These are phyloP conservation scores for Botryobasidium botryosum DNA, from an alignment of 768 basidiomycete genomes.

Conservation along the genomic window DNA sequence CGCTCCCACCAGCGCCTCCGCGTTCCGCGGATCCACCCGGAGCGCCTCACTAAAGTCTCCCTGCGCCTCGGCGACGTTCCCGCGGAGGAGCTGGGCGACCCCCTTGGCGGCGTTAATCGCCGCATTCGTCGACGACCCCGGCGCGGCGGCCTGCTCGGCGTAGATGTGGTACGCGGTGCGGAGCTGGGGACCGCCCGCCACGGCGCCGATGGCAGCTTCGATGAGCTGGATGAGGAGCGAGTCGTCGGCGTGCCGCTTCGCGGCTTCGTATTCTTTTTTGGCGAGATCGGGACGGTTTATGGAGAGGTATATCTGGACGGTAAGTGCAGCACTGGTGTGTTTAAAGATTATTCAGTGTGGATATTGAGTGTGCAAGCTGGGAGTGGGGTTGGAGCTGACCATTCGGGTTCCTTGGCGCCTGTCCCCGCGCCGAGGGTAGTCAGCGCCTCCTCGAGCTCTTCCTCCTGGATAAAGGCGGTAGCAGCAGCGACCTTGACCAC, in stretches of 20 bases:
- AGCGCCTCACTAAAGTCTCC: conserved; percentile 67
- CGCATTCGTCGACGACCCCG: conserved; percentile 33
- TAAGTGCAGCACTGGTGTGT: conserved; percentile 48
- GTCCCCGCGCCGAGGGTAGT: conserved; percentile 60
- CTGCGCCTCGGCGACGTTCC: conserved; percentile 57
- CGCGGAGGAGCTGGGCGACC: conserved; percentile 58
- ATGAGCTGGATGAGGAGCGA: conserved; percentile 78
- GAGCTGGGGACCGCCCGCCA: conserved; percentile 56
- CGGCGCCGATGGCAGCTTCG: conserved; percentile 65
- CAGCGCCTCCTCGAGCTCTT: conserved; percentile 81
- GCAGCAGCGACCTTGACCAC: conserved; percentile 65
- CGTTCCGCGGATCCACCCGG: conserved; percentile 25
- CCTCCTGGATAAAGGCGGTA: conserved; percentile 70
- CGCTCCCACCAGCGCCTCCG: conserved; percentile 49
- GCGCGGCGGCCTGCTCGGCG: conserved; percentile 61
- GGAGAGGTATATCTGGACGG: conserved; percentile 79
- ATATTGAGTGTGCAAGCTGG: neutral
- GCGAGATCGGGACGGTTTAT: conserved; percentile 78
- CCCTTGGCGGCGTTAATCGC: conserved; percentile 56
- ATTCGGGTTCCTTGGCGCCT: conserved; percentile 67
- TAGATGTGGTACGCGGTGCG: conserved; percentile 40
- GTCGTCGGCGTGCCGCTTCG: conserved; percentile 63
- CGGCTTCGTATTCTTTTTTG: conserved; percentile 66
- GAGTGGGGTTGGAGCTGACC: conserved; percentile 35
- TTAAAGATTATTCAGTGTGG: conserved; percentile 1